Conservation (phyloP, 768 basidiomycete genomes). For the Russula sp. region DNA sequence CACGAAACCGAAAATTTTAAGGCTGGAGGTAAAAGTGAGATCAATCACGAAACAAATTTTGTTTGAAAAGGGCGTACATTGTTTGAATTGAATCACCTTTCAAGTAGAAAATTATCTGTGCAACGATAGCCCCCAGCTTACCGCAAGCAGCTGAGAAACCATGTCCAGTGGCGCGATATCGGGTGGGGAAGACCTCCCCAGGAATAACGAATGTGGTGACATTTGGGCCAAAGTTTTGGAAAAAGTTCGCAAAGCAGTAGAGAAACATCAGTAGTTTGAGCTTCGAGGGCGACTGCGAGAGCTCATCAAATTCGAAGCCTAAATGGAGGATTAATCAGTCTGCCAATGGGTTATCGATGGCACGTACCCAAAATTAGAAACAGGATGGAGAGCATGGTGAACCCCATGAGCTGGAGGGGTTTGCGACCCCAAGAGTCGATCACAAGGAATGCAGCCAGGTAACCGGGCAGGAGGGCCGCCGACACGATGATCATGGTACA, state of each 20-base stretch:
- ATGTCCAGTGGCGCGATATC: constrained; percentile 45
- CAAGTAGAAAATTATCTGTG: constrained; percentile 38
- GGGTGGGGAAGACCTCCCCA: constrained; percentile 47
- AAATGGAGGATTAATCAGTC: neutral
- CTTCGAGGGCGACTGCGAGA: constrained; percentile 33
- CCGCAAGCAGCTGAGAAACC: constrained; percentile 47
- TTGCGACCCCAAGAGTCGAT: constrained; percentile 81
- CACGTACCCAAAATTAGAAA: constrained; percentile 67
- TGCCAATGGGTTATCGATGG: neutral
- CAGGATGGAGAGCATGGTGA: constrained; percentile 59
- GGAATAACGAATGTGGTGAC: constrained; percentile 47
- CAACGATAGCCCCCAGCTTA: constrained; percentile 45
- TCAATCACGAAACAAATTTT: constrained; percentile 18
- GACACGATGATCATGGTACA: constrained; percentile 74
- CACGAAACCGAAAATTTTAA: constrained; percentile 48
- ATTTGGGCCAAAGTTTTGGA: constrained; percentile 48
- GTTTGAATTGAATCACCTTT: constrained; percentile 34
- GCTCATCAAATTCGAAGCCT: constrained; percentile 36
- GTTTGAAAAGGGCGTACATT: constrained; percentile 34
- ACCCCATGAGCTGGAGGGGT: constrained; percentile 79
- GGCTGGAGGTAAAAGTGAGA: constrained; percentile 30
- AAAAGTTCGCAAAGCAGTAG: constrained; percentile 44
- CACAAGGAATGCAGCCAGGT: constrained; percentile 60
- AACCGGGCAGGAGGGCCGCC: constrained; percentile 80
- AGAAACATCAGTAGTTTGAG: constrained; percentile 39